Conservation (phyloP, 371 early-diverging fungal genomes). For the Rozella allomycis region DNA sequence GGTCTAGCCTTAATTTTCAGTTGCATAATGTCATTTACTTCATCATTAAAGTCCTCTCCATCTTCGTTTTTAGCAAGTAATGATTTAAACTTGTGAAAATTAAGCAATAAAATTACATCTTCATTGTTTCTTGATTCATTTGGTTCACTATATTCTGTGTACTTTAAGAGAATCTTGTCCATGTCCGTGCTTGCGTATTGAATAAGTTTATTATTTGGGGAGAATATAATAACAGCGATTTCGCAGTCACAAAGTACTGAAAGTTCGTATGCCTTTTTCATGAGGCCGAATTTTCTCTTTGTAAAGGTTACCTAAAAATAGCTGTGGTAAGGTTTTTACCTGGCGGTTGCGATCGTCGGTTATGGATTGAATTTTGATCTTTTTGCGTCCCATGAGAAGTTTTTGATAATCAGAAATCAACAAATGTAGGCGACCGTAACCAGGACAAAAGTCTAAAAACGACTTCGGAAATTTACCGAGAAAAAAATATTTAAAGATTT, state of each 20-base stretch:
- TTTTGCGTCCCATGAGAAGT: conserved; percentile 67
- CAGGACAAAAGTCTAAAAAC: too few relatives aligned
- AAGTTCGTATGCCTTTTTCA: conserved; percentile 99
- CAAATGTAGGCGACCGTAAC: too few relatives aligned
- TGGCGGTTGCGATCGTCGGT: conserved; percentile 61
- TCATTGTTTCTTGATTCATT: too few relatives aligned
- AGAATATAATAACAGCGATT: conserved; percentile 81
- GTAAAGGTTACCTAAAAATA: conserved; percentile 66
- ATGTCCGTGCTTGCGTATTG: conserved; percentile 79
- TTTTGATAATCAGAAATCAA: too few relatives aligned
- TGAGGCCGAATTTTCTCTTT: conserved; percentile 91
- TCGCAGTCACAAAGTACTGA: conserved; percentile 89
- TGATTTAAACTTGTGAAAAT: too few relatives aligned
- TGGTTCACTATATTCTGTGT: conserved; percentile 43
- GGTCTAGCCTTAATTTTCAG: too few relatives aligned
- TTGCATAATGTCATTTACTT: too few relatives aligned
- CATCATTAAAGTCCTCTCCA: too few relatives aligned
- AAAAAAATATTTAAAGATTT: too few relatives aligned
- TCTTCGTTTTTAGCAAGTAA: too few relatives aligned
- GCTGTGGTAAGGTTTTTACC: background rate
- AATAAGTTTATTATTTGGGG: conserved; percentile 60
- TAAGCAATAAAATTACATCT: too few relatives aligned
- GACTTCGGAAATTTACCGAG: too few relatives aligned
- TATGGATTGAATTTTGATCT: conserved; percentile 88
- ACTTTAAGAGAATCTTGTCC: conserved; percentile 69